Evolutionary conservation across 2,329 filamentous ascomycete genomes (phyloP), one percentile per base, ranked within the genome.

Genomic region (Calonectria henricotiae): DNA sequence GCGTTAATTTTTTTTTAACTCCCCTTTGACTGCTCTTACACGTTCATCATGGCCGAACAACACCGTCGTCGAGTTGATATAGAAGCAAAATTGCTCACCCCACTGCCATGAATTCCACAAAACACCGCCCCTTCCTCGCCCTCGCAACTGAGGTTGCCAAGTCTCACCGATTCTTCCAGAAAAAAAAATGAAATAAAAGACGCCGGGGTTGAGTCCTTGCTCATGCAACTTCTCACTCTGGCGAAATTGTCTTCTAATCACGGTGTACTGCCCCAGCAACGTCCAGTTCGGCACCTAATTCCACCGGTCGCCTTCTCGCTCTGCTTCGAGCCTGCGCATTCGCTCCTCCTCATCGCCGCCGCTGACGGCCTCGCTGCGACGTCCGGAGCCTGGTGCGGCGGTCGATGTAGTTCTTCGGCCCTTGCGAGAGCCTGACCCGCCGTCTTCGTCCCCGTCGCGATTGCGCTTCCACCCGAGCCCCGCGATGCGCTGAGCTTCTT

Each of bases 401-500:
- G 74, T 69, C 20, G 74, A 76, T 7, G 70, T 84, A 73, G 86
- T 85, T 23, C 81, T 76, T 11, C 82, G 78, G 20, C 79, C 78
- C 73, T 81, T 82, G 66, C 87, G 85, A 66, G 85, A 82, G 41
- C 84, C 76, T 5, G 74, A 75, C 62, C 81, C 83, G 30, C 80
- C 82, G 30, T 81, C 81, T 61, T 80, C 81, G 17, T 79, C 85
- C 5, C 84, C 86, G 20, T 86, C 86, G n/a, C 87, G 83, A 62
- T 84, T 80, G 72, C 89, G 81, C 80, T 91, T 88, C 74, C 84
- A 76, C 63, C 86, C 83, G 2, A 90, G 79, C 49, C 88, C 85
- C 51, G 90, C 86, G 81, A 92, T 89, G 41, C 89, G 87, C 80
- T 93, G 90, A 44, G 90, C 89, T 81, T 94, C 92, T 76, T 91